Evolutionary conservation across 1,284 basidiomycete genomes (phyloP).

Genomic region (Somion occarium): DNA sequence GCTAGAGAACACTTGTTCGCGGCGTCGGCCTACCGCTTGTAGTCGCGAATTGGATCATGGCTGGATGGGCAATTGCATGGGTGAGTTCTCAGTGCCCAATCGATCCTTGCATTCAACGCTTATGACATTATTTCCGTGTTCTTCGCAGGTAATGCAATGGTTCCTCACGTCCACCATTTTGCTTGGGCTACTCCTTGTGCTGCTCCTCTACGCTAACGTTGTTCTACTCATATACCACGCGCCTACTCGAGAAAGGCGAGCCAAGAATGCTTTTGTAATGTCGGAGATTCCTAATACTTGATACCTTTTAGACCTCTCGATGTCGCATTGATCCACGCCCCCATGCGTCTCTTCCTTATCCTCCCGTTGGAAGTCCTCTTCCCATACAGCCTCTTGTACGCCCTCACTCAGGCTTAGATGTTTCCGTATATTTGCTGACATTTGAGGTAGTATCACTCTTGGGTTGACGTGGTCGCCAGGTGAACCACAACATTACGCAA

Average conservation of each 20-base stretch:
- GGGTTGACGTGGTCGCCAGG: constrained; percentile 41
- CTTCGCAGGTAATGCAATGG: constrained; percentile 47
- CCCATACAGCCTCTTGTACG: constrained; percentile 49
- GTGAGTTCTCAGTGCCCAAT: constrained; percentile 35
- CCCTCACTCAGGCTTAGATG: constrained; percentile 6
- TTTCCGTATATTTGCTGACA: neutral
- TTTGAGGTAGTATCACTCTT: constrained; percentile 47
- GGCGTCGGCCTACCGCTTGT: constrained; percentile 79
- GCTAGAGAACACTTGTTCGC: constrained; percentile 59
- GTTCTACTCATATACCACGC: constrained; percentile 63
- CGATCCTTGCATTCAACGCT: neutral
- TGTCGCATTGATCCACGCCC: constrained; percentile 67
- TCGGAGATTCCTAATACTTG: neutral
- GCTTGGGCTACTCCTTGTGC: constrained; percentile 52
- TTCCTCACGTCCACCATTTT: constrained; percentile 60
- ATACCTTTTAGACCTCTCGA: constrained; percentile 46
- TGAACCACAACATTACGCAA: constrained; percentile 39
- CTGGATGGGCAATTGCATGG: constrained; percentile 80
- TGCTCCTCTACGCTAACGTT: constrained; percentile 64
- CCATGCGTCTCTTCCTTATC: constrained; percentile 66
- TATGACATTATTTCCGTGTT: neutral
- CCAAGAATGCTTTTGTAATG: neutral
- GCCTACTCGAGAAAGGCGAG: constrained; percentile 34
- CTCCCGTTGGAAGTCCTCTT: constrained; percentile 45
- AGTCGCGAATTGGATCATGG: constrained; percentile 79